These are phyloP conservation scores for Leccinum subrobustum DNA, from an alignment of 1,284 basidiomycete genomes.

Conservation along the genomic window DNA sequence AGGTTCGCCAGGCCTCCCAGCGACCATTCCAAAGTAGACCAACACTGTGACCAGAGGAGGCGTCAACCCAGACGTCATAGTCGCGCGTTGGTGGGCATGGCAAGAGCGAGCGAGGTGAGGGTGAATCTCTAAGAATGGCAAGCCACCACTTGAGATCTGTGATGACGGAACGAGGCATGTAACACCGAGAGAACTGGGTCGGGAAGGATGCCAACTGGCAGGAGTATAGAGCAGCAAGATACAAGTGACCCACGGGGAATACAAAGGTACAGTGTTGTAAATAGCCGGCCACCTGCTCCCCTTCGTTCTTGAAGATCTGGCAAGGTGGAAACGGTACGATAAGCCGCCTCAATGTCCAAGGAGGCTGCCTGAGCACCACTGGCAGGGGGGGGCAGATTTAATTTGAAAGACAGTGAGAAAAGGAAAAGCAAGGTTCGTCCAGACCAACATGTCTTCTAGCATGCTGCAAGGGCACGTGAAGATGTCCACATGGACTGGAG, in stretches of 20 bases:
- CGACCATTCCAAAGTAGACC: not conserved
- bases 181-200: not conserved
- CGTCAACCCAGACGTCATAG: not conserved
- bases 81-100: not conserved
- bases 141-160: not conserved
- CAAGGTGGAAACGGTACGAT: not conserved
- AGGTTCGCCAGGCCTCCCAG: not conserved
- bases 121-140: not conserved
- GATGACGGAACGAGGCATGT: not conserved
- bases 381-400: not conserved
- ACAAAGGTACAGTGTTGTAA: not conserved
- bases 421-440: too few relatives aligned
- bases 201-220: not conserved
- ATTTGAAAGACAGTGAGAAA: not conserved
- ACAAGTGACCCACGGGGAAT: not conserved
- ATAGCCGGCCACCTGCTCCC: not conserved
- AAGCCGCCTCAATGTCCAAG: not conserved
- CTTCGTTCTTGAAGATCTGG: not conserved
- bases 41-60: not conserved
- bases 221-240: not conserved
- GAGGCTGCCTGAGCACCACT: not conserved
- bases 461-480: not conserved
- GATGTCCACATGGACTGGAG: not conserved
- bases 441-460: not conserved
- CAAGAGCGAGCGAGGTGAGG: not conserved